Evolutionary conservation across 768 basidiomycete species (phyloP), one percentile per base, ranked within the genome.

Genomic region (Naganishia vishniacii): DNA sequence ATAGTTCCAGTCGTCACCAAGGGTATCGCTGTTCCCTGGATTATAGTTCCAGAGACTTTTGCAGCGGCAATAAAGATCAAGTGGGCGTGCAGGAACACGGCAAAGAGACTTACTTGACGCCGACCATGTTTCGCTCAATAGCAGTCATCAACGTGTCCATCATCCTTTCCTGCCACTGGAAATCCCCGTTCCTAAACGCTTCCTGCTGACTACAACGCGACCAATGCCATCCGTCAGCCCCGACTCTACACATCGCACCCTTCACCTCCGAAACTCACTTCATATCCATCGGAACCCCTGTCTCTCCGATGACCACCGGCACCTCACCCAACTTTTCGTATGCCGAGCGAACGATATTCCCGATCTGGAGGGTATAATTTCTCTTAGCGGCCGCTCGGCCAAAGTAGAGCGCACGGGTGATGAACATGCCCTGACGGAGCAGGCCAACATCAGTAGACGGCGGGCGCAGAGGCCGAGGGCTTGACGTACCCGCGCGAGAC

Each of bases 281-380:
- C 82, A 95, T 84, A 70, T 99, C 95, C 87, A 98, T 94, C 0
- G 94, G 94, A 23, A 97, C 82, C 31, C 94, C 94, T 67, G 88
- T 89, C 76, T 99, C 94, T 20, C 93, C 93, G 64, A 99, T 83
- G 13, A 97, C 77, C 42, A 91, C 84, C 12, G 94, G 94, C 18
- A 78, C 83, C 71, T 92, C 89, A 26, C 89, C 91, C 0, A 95
- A 81, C 3, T 84, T 80, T 32, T 82, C 76, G 69, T 88, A 84
- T 0, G 83, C 86, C 20, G 82, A 80, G 59, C 88, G 81, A 5
- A 90, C 84, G 49, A 97, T 82, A 66, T 86, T 93, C 8, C 81
- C 80, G 34, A 97, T 85, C 70, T 99, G 94, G 9, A 88, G 76
- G 12, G 83, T 78, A 73, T 85, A 98, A 72, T 97, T 97, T 15